Conservation (phyloP, 2,329 filamentous ascomycete species). For the Xylaria multiplex region DNA sequence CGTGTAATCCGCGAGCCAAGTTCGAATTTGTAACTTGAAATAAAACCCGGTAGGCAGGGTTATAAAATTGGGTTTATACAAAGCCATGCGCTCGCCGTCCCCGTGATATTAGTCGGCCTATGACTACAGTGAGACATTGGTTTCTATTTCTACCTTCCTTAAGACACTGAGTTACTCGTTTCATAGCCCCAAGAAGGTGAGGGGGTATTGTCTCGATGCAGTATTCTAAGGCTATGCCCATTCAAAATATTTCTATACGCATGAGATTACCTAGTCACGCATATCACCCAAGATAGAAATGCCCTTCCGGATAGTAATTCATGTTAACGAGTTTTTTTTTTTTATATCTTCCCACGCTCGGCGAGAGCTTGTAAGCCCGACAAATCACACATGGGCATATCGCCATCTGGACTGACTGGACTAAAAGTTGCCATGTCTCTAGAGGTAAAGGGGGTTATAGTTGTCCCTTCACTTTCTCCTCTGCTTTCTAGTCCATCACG, state of each 20-base stretch:
- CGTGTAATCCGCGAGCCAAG: neutral
- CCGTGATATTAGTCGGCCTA: neutral
- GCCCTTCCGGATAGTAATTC: neutral
- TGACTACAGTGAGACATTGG: neutral
- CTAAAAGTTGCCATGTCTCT: slow-evolving; percentile 37
- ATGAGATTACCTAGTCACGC: neutral
- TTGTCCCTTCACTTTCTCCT: slow-evolving; percentile 11
- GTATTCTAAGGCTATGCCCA: neutral
- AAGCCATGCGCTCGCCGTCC: neutral
- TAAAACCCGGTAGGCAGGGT: too few species aligned
- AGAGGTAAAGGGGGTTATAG: slow-evolving; percentile 10
- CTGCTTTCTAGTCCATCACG: neutral
- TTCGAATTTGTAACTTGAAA: neutral
- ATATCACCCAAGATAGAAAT: neutral
- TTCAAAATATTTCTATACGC: neutral
- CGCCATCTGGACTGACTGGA: slow-evolving; percentile 30
- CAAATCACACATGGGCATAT: slow-evolving; percentile 41
- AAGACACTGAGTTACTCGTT: neutral
- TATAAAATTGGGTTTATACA: neutral
- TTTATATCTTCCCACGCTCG: slow-evolving; percentile 25
- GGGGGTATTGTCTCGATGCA: neutral
- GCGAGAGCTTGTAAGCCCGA: slow-evolving; percentile 42
- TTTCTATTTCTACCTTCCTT: neutral
- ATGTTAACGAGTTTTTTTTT: neutral
- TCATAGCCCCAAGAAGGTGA: neutral